Percentiles rank a stretch among this genome's conserved stretches.
Evolutionary conservation across 2,329 filamentous ascomycete genomes (phyloP).

Genomic region (Aspergillus neoniger): DNA sequence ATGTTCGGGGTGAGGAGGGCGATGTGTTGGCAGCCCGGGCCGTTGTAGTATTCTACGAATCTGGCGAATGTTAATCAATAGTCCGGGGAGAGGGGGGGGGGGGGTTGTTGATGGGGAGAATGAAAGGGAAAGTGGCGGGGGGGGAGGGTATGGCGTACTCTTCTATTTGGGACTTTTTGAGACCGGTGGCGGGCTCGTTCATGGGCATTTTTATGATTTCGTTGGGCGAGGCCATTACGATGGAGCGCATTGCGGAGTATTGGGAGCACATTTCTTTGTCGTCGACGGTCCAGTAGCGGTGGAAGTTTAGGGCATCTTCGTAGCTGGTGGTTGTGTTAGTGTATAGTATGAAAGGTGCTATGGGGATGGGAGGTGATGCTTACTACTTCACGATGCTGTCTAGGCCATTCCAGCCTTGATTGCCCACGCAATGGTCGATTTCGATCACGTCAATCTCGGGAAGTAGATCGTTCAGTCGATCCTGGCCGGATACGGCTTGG

Average conservation of each 20-base stretch:
- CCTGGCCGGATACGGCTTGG: constrained; percentile 51
- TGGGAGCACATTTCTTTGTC: constrained; percentile 87
- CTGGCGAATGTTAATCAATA: constrained; percentile 12
- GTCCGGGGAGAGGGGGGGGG: too few relatives aligned
- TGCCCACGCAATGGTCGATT: constrained; percentile 93
- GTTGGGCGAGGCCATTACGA: constrained; percentile 82
- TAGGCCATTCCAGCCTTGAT: constrained; percentile 89
- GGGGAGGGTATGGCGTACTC: constrained; percentile 56
- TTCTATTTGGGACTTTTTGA: constrained; percentile 87
- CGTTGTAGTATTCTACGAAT: constrained; percentile 76
- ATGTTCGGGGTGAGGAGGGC: constrained; percentile 77
- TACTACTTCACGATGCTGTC: constrained; percentile 58
- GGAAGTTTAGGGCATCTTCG: constrained; percentile 82
- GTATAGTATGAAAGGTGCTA: not conserved
- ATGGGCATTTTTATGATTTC: constrained; percentile 93
- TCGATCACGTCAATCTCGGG: constrained; percentile 67
- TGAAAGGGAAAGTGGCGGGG: too few relatives aligned
- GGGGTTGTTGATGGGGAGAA: too few relatives aligned
- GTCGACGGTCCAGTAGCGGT: constrained; percentile 93
- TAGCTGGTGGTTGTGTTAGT: constrained; percentile 49
- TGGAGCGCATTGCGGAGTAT: constrained; percentile 78
- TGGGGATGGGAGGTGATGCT: not conserved
- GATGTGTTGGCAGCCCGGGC: constrained; percentile 86
- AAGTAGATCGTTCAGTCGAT: constrained; percentile 50
- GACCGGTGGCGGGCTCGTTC: constrained; percentile 84